Base-by-base conservation (phyloP, 2,329 filamentous ascomycete species). In the Talaromyces verruculosus region DNA sequence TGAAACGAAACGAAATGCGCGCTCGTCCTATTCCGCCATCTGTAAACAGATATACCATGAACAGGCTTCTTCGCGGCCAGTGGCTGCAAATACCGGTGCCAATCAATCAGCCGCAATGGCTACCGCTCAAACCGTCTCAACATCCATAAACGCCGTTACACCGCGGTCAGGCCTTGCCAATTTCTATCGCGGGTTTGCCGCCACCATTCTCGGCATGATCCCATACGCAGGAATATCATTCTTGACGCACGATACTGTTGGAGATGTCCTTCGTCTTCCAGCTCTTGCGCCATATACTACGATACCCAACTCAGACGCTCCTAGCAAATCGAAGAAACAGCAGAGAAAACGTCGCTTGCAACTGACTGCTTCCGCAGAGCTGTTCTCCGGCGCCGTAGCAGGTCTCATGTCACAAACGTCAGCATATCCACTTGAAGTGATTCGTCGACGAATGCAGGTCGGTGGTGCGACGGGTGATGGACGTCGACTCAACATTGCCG, bases 221-320 rank as follows among this genome's bases (percentile, higher is more conserved):
- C 95, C 95, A 0, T 99, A 99, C 74, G 95, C 95, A 0, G 95
- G 95, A 72, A 89, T 96, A 74, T 97, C 93, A 0, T 99, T 99
- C 80, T 85, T 99, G 47, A 96, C 92, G 0, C 95, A 99, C 80
- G 95, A 99, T 77, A 92, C 91, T 4, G 87, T 90, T 47, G 91
- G 92, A 67, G 95, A 99, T 77, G 74, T 95, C 57, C 85, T 99
- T 71, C 91, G 93, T 19, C 84, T 85, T 65, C 88, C 89, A 0
- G 69, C 77, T 0, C 72, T 97, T 6, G 88, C 90, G 4, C 76
- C 84, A 55, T 91, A 92, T 76, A 97, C 94, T 3, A 92, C 91
- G 0, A 81, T 96, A 1, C 87, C 91, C 0, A 82, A 84, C 67
- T 77, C 87, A 84, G 60, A 82, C 73, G 47, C 69, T 71, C 11